Evolutionary conservation across 352 stramenopile genomes (phyloP).

Genomic region (Thalassiosira delicatula): DNA sequence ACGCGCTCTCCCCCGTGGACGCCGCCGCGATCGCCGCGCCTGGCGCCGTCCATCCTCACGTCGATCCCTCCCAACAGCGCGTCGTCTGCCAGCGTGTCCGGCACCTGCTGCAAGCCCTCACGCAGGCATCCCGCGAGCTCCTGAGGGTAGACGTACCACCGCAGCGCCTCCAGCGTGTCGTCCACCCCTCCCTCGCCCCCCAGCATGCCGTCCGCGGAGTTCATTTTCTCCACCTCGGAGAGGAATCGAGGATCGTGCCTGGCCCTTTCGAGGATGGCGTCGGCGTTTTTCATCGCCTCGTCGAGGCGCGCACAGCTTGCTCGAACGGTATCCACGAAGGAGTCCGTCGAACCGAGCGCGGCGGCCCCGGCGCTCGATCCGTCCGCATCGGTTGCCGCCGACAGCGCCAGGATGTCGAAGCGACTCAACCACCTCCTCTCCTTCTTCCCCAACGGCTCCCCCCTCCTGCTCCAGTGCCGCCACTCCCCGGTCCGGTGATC

Average conservation of each 20-base stretch:
- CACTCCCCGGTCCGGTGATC: slow-evolving; percentile 92
- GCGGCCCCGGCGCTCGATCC: neutral
- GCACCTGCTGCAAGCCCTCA: slow-evolving; percentile 52
- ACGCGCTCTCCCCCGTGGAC: no score
- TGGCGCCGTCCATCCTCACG: slow-evolving; percentile 50
- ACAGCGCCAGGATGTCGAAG: slow-evolving; percentile 60
- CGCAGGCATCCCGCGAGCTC: slow-evolving; percentile 64
- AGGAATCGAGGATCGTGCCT: slow-evolving; percentile 72
- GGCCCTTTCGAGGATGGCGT: slow-evolving; percentile 67
- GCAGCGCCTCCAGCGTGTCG: slow-evolving; percentile 66
- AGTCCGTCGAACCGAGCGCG: neutral
- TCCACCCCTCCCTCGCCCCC: slow-evolving; percentile 81
- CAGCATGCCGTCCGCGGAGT: slow-evolving; percentile 60
- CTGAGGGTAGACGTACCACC: slow-evolving; percentile 85
- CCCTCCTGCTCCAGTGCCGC: slow-evolving; percentile 69
- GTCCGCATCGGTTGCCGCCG: neutral
- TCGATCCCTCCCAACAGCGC: slow-evolving; percentile 49
- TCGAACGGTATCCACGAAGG: slow-evolving; percentile 16
- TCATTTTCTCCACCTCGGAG: slow-evolving; percentile 82
- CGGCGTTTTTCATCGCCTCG: slow-evolving; percentile 68
- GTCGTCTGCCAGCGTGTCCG: slow-evolving; percentile 57
- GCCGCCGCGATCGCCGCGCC: no score
- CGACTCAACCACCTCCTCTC: slow-evolving; percentile 76
- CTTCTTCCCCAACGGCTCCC: slow-evolving; percentile 71
- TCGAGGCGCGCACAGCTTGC: slow-evolving; percentile 57